These are phyloP conservation scores for Globisporangium yorkense DNA, from an alignment of 352 stramenopile genomes.

Conservation along the genomic window DNA sequence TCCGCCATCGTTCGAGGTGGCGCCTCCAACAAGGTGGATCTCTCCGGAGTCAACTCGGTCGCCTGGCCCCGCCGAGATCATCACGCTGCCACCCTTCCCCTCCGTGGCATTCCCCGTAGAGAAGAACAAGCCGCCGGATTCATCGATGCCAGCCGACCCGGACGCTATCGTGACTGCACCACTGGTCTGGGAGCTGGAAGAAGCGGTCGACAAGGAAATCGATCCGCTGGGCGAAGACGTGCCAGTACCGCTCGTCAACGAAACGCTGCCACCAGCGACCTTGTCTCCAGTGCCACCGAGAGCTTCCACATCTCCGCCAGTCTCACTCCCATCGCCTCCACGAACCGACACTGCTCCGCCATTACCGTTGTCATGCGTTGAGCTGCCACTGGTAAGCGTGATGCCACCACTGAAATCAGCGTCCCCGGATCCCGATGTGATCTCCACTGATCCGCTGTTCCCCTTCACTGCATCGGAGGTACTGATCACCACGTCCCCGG, in stretches of 20 bases:
- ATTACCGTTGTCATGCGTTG: constrained; percentile 12
- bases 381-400: constrained; percentile 14
- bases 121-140: constrained; percentile 12
- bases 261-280: constrained; percentile 14
- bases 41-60: constrained; percentile 16
- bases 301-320: constrained; percentile 18
- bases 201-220: constrained; percentile 19
- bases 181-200: constrained; percentile 17
- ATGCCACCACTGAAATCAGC: constrained; percentile 17
- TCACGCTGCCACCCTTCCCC: constrained; percentile 19
- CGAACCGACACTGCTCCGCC: constrained; percentile 16
- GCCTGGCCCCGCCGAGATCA: constrained; percentile 18
- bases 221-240: constrained; percentile 18
- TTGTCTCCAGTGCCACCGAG: constrained; percentile 16
- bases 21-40: constrained; percentile 21
- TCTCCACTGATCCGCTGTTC: constrained; percentile 18
- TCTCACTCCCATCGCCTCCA: constrained; percentile 18
- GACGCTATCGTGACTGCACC: constrained; percentile 21
- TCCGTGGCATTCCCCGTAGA: constrained; percentile 5
- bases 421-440: constrained; percentile 15
- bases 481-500: constrained; percentile 14
- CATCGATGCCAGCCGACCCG: constrained; percentile 14
- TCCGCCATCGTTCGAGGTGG: constrained; percentile 19
- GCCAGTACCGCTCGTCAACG: constrained; percentile 19
- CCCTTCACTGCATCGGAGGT: constrained; percentile 15